Conservation (phyloP, 345 rosid species). For the Cardamine chenopodiifolia region DNA sequence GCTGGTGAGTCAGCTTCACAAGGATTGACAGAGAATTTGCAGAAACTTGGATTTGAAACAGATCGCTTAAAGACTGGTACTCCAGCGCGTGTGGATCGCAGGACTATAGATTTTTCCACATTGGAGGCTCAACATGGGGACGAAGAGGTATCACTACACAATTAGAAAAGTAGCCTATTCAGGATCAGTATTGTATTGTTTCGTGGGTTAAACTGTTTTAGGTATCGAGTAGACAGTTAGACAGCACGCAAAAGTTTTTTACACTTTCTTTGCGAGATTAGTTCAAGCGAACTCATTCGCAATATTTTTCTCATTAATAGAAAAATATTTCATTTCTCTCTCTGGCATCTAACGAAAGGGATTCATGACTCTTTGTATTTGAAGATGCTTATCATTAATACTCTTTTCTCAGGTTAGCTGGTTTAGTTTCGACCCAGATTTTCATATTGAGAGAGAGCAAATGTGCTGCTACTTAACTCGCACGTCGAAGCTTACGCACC, state of each 20-base stretch:
- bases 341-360: conserved; percentile 11
- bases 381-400: conserved; percentile 30
- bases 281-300: conserved; percentile 8
- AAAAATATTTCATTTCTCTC: conserved; percentile 6
- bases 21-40: conserved; percentile 94
- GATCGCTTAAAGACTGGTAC: conserved; percentile 94
- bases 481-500: conserved; percentile 79
- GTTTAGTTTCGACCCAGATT: conserved; percentile 95
- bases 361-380: conserved; percentile 21
- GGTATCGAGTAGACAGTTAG: neutral
- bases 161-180: neutral
- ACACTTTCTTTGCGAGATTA: neutral
- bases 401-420: conserved; percentile 69
- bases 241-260: neutral
- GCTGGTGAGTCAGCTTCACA: conserved; percentile 99
- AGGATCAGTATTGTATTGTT: conserved; percentile 16
- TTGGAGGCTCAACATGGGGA: conserved; percentile 96
- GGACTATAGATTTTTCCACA: conserved; percentile 80
- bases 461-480: conserved; percentile 96
- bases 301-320: neutral
- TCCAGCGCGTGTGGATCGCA: conserved; percentile 91
- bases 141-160: conserved; percentile 66
- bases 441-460: conserved; percentile 87
- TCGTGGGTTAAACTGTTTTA: conserved; percentile 8
- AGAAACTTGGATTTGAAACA: conserved; percentile 84